Evolutionary conservation across 176 grass and related monocot species (phyloP).

Genomic region (Saccharum spontaneum): DNA sequence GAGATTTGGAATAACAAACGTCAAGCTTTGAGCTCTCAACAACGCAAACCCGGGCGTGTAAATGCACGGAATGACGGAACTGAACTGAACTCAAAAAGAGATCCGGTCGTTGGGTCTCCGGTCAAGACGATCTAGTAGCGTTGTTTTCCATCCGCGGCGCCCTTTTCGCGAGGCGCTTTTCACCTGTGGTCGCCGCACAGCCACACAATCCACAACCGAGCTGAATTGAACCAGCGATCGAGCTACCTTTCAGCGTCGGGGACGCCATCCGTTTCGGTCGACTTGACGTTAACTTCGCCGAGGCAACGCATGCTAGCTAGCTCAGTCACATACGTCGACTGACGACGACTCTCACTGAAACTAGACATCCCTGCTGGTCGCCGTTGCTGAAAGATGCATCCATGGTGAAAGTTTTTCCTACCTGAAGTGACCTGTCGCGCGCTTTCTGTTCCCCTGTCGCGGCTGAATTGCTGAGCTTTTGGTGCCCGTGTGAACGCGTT

Average conservation of each 20-base stretch:
- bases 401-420: slow-evolving; percentile 19
- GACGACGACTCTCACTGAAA: neutral
- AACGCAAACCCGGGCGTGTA: neutral
- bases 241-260: slow-evolving; percentile 22
- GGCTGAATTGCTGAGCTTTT: neutral
- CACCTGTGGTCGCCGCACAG: neutral
- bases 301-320: neutral
- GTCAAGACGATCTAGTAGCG: slow-evolving; percentile 23
- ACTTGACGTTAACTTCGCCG: slow-evolving; percentile 6
- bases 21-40: no score
- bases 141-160: slow-evolving; percentile 14
- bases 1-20: no score
- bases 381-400: neutral
- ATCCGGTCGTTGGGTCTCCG: slow-evolving; percentile 19
- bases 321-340: neutral
- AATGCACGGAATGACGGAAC: neutral
- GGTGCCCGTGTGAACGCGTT: neutral
- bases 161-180: slow-evolving; percentile 9
- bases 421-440: slow-evolving; percentile 14
- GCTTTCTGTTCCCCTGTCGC: slow-evolving; percentile 28
- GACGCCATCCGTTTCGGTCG: slow-evolving; percentile 19
- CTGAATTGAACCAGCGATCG: neutral
- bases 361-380: neutral
- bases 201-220: neutral
- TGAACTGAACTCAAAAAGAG: neutral